Base-by-base conservation (phyloP, 805 yeast genomes). In the Huiozyma sinensis region DNA sequence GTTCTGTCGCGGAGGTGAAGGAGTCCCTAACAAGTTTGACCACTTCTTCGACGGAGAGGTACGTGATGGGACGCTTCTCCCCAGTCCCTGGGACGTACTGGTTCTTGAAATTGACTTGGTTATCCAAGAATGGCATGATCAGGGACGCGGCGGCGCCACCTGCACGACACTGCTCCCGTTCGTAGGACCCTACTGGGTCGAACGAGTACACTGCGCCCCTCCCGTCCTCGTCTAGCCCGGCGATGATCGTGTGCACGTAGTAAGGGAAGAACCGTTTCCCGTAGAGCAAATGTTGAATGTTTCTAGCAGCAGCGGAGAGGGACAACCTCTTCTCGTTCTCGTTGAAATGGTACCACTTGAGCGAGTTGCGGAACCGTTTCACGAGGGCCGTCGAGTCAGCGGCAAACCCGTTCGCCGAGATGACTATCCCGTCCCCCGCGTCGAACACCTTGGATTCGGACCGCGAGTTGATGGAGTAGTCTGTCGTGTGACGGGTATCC, bases 171-270 rank as follows among this genome's bases (percentile, higher is more conserved):
- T 89, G 95, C 64, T 89, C 97, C 57, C 96, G 79, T 67, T 92
- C 97, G 62, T 92, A 92, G 1, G 96, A 87, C 3, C 98, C 98
- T 46, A 92, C 95, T 1, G 97, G 97, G 63, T 92, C 98, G 63
- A 86, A 92, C 10, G 97, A 89, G 64, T 85, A 92, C 33, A 92
- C 86, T 2, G 95, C 87, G 35, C 98, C 98, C 55, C 81, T 81
- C 9, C 98, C 98, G 28, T 71, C 70, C 48, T 70, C 73, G 59
- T 88, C 97, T 50, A 92, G 71, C 13, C 98, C 98, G 3, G 96
- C 96, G 56, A 92, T 73, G 55, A 92, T 81, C 5, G 97, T 92
- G 62, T 88, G 88, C 31, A 89, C 97, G 60, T 92, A 92, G 70
- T 86, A 92, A 24, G 98, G 98, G 77, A 92, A 92, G 56, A 92